Percentiles rank a stretch among this genome's conserved stretches.
phyloP scores from a whole-genome alignment of 371 early-diverging fungal species.

The Zancudomyces culisetae region DNA sequence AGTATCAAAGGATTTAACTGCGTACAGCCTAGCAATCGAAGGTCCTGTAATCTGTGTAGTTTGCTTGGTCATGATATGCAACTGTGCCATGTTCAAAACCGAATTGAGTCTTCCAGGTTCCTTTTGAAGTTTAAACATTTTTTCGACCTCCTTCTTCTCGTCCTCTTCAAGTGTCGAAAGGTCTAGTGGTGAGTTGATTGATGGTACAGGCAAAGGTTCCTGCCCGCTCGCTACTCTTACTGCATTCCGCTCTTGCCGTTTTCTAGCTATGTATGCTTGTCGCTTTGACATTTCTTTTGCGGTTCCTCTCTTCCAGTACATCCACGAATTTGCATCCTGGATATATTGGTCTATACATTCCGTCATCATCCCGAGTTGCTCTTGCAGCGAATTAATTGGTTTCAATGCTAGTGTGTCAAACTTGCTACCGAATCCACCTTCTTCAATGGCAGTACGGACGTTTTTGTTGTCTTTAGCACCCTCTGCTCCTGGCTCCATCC shows the following conservation, averaged over 20 bases:
- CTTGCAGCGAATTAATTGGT: slow-evolving; percentile 51
- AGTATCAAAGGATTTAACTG: slow-evolving; percentile 38
- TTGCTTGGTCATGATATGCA: slow-evolving; percentile 79
- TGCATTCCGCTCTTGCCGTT: slow-evolving; percentile 64
- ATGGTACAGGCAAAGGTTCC: slow-evolving; percentile 43
- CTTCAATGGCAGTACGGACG: neutral
- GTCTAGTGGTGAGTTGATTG: too few relatives aligned
- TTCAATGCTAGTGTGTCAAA: slow-evolving; percentile 64
- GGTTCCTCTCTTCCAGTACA: slow-evolving; percentile 79
- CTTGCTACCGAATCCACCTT: slow-evolving; percentile 23
- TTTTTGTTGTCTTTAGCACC: too few relatives aligned
- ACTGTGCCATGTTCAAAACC: slow-evolving; percentile 69
- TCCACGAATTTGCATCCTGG: slow-evolving; percentile 79
- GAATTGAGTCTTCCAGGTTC: slow-evolving; percentile 85
- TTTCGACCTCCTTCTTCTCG: slow-evolving; percentile 52
- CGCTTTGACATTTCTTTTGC: slow-evolving; percentile 67
- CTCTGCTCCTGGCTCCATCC: too few relatives aligned
- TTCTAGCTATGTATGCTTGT: slow-evolving; percentile 34
- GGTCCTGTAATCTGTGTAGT: slow-evolving; percentile 79
- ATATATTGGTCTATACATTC: slow-evolving; percentile 78
- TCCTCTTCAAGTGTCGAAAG: too few relatives aligned
- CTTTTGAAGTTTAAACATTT: slow-evolving; percentile 42
- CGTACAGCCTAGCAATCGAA: slow-evolving; percentile 60
- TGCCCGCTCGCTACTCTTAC: slow-evolving; percentile 51
- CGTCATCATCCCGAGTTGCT: slow-evolving; percentile 69